Conservation (phyloP, 768 basidiomycete genomes). For the Termitomyces sp. region DNA sequence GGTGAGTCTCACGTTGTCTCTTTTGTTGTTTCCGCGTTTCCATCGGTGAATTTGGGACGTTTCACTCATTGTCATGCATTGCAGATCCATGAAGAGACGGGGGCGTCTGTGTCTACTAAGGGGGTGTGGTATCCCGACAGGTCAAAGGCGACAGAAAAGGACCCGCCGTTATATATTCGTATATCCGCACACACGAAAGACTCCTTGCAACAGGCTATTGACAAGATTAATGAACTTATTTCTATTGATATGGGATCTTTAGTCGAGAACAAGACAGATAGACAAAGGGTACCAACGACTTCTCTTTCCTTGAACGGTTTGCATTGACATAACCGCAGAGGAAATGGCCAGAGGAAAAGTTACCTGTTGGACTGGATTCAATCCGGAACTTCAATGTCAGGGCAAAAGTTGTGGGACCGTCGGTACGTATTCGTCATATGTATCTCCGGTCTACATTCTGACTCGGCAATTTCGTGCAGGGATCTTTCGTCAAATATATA, state of each 20-base stretch:
- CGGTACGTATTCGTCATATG: constrained; percentile 39
- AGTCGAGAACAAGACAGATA: constrained; percentile 73
- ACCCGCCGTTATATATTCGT: constrained; percentile 92
- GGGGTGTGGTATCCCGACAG: constrained; percentile 97
- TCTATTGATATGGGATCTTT: constrained; percentile 72
- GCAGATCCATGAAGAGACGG: constrained; percentile 89
- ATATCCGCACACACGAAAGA: constrained; percentile 74
- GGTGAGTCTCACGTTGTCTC: constrained; percentile 36
- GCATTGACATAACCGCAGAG: constrained; percentile 36
- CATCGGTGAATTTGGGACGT: background rate
- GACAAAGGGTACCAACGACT: constrained; percentile 58
- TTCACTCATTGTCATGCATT: background rate
- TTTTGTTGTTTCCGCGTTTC: background rate
- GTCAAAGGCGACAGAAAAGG: constrained; percentile 83
- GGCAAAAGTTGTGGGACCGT: constrained; percentile 95
- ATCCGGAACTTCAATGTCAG: constrained; percentile 96
- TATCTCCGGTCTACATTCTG: background rate
- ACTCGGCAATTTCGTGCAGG: constrained; percentile 34
- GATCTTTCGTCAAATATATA: constrained; percentile 97
- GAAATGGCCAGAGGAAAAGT: constrained; percentile 98
- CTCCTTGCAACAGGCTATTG: constrained; percentile 58
- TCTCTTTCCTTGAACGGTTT: background rate
- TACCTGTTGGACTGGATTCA: constrained; percentile 83
- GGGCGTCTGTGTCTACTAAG: constrained; percentile 88
- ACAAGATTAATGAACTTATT: constrained; percentile 70